Conservation (phyloP, 768 basidiomycete genomes). For the Tricholoma terreum region DNA sequence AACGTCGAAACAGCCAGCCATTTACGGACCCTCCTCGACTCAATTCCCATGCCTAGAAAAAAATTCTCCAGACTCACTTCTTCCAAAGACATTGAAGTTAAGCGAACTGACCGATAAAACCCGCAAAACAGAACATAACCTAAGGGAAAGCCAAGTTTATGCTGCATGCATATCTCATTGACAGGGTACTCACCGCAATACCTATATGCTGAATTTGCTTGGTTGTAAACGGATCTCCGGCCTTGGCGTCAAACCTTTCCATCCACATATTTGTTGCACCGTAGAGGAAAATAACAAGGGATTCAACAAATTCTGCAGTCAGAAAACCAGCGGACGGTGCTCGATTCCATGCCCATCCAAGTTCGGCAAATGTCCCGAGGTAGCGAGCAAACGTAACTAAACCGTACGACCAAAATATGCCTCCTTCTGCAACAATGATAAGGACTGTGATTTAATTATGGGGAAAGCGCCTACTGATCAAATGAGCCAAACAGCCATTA, state of each 20-base stretch:
- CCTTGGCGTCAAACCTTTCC: conserved; percentile 85
- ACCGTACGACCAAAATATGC: conserved; percentile 92
- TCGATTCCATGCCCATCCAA: conserved; percentile 96
- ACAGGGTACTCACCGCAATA: conserved; percentile 63
- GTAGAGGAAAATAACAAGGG: conserved; percentile 79
- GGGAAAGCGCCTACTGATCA: conserved; percentile 67
- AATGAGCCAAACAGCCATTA: conserved; percentile 85
- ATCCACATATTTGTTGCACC: conserved; percentile 94
- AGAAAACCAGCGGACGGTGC: conserved; percentile 47
- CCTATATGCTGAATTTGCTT: conserved; percentile 93
- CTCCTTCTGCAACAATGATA: conserved; percentile 57
- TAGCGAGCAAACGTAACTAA: conserved; percentile 90
- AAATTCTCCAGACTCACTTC: background rate
- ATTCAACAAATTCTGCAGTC: conserved; percentile 78
- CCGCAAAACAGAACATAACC: conserved; percentile 96
- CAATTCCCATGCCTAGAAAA: conserved; percentile 68
- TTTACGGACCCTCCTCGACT: conserved; percentile 67
- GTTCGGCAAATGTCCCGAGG: conserved; percentile 79
- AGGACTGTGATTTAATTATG: conserved; percentile 3
- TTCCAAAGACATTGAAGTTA: background rate
- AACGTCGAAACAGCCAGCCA: conserved; percentile 66
- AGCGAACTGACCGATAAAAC: conserved; percentile 55
- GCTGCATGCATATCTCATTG: background rate
- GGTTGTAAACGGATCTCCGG: conserved; percentile 82
- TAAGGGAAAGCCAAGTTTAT: conserved; percentile 18